Percentiles rank a stretch among this genome's conserved stretches.
These are phyloP conservation scores for Rhodosporidiobolus odoratus DNA, from an alignment of 768 basidiomycete species.

Conservation along the genomic window DNA sequence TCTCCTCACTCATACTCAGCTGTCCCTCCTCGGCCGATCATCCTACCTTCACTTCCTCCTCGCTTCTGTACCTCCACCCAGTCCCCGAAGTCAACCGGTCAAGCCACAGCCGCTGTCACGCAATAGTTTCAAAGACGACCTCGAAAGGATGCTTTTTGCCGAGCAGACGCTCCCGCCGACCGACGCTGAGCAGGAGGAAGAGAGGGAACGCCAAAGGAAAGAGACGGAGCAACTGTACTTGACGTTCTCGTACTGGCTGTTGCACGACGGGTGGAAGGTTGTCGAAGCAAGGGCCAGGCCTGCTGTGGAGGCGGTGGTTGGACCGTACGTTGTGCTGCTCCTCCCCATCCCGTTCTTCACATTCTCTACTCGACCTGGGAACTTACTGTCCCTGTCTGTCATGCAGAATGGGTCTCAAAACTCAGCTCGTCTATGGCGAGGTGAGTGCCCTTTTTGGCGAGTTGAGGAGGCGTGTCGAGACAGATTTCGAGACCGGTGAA, in stretches of 20 bases:
- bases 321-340: slow-evolving; percentile 56
- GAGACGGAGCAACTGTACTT: slow-evolving; percentile 74
- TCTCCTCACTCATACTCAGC: slow-evolving; percentile 78
- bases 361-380: neutral
- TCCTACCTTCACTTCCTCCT: slow-evolving; percentile 70
- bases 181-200: slow-evolving; percentile 36
- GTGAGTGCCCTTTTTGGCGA: slow-evolving; percentile 64
- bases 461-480: slow-evolving; percentile 70
- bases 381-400: slow-evolving; percentile 1
- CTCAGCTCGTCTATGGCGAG: slow-evolving; percentile 64
- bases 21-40: slow-evolving; percentile 72
- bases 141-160: slow-evolving; percentile 36
- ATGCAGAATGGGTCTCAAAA: slow-evolving; percentile 75
- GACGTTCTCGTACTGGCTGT: slow-evolving; percentile 85
- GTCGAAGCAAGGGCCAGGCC: slow-evolving; percentile 66
- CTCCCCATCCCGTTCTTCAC: neutral
- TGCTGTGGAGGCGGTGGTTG: slow-evolving; percentile 76
- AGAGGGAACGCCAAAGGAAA: slow-evolving; percentile 50
- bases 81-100: neutral
- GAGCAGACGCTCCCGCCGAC: slow-evolving; percentile 42
- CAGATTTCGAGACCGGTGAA: slow-evolving; percentile 55
- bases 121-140: slow-evolving; percentile 6
- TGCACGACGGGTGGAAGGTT: slow-evolving; percentile 87
- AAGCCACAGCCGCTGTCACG: neutral
- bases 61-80: slow-evolving; percentile 46